Evolutionary conservation across 192 early-diverging fungal species (phyloP).

Genomic region (Spinellus fusiger): DNA sequence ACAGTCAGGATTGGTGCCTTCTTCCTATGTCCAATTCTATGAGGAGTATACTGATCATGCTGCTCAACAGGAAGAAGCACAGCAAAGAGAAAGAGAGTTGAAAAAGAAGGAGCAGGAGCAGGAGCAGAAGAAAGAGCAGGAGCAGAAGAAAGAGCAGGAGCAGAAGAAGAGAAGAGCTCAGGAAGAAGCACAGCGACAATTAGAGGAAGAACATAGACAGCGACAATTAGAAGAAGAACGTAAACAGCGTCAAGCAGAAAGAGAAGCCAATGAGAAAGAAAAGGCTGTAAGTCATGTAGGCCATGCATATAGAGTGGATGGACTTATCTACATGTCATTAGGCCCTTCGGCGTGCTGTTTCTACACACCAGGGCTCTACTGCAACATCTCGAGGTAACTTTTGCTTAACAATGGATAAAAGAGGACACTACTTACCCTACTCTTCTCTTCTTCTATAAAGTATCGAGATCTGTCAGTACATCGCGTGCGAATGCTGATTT

Average conservation of each 20-base stretch:
- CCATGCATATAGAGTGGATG: too few species aligned
- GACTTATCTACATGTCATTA: too few species aligned
- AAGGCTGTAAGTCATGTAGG: too few species aligned
- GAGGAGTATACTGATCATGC: constrained; percentile 19
- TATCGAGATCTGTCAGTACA: constrained; percentile 8
- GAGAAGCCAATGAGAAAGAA: constrained; percentile 26
- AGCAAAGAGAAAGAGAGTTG: constrained; percentile 3
- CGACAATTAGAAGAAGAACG: constrained; percentile 30
- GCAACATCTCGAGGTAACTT: too few species aligned
- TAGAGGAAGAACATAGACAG: constrained; percentile 19
- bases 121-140: constrained; percentile 1
- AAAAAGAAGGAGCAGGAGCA: background rate
- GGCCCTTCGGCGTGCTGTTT: too few species aligned
- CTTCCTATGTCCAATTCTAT: constrained; percentile 61
- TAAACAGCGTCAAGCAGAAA: too few species aligned
- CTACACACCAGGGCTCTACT: too few species aligned
- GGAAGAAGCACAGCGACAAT: constrained; percentile 14
- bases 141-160: background rate
- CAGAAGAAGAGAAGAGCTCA: constrained; percentile 22
- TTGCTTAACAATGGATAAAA: too few species aligned
- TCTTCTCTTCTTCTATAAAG: too few species aligned
- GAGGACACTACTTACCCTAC: too few species aligned
- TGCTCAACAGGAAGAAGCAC: constrained; percentile 2
- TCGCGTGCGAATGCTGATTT: background rate
- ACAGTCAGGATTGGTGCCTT: constrained; percentile 75